Conservation (phyloP, 2,329 filamentous ascomycete species). For the Cladosporium sphaerospermum region DNA sequence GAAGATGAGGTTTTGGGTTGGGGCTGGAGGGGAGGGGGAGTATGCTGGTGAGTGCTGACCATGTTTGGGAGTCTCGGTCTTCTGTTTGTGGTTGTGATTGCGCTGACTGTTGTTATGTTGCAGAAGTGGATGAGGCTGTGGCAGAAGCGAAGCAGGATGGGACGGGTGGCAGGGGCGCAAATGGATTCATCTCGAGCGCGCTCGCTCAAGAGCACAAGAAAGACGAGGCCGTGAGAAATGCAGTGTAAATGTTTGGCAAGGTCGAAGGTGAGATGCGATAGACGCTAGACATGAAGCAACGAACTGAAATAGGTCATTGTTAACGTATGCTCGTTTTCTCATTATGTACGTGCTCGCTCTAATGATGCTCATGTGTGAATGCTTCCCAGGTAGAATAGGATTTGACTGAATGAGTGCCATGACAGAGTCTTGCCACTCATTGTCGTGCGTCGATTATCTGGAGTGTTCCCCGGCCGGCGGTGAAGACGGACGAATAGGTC, state of each 20-base stretch:
- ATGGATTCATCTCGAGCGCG: slow-evolving; percentile 36
- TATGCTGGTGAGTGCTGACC: slow-evolving; percentile 34
- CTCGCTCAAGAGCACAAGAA: slow-evolving; percentile 27
- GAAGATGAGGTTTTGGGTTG: slow-evolving; percentile 60
- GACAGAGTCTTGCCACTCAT: too few species aligned
- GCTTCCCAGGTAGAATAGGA: too few species aligned
- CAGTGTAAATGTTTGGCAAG: slow-evolving; percentile 20
- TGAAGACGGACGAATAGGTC: too few species aligned
- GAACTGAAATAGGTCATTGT: background rate
- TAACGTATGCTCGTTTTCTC: slow-evolving; percentile 1
- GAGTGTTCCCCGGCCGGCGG: too few species aligned
- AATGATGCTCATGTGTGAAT: too few species aligned
- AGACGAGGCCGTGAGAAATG: slow-evolving; percentile 25
- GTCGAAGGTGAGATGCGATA: background rate
- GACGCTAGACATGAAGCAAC: background rate
- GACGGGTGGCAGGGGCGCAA: slow-evolving; percentile 39
- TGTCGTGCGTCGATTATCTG: too few species aligned
- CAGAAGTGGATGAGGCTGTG: slow-evolving; percentile 43
- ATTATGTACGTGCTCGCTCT: background rate
- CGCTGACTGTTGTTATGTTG: slow-evolving; percentile 10
- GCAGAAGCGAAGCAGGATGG: slow-evolving; percentile 33
- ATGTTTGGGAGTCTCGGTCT: background rate
- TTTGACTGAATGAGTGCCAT: too few species aligned
- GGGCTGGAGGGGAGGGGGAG: slow-evolving; percentile 41
- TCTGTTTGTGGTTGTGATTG: background rate